A percentile compares a stretch with the other conserved stretches of the same genome.
These are phyloP conservation scores for Cryptococcus sp. DNA, from an alignment of 1,284 basidiomycete genomes.

Conservation along the genomic window DNA sequence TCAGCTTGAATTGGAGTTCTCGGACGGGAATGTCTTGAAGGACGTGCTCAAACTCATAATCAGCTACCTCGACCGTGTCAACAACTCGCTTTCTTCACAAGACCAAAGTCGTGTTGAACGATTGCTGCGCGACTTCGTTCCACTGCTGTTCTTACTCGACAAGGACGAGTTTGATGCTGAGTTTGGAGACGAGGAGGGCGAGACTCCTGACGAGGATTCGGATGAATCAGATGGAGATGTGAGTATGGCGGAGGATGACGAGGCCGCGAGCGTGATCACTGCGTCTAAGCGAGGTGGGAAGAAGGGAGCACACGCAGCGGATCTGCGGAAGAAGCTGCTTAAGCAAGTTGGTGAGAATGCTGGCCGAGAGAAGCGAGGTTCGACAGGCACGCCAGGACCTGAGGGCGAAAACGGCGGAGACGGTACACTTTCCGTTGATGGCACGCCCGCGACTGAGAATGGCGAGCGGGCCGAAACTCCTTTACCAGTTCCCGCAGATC, in stretches of 20 bases:
- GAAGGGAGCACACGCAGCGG: conserved; percentile 59
- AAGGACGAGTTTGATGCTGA: conserved; percentile 74
- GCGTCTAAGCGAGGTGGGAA: conserved; percentile 35
- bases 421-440: conserved; percentile 26
- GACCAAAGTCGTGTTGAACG: conserved; percentile 83
- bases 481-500: conserved; percentile 41
- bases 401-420: conserved; percentile 24
- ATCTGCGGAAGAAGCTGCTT: conserved; percentile 74
- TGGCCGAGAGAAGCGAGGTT: conserved; percentile 61
- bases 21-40: conserved; percentile 77
- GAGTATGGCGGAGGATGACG: conserved; percentile 53
- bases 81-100: conserved; percentile 67
- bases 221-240: conserved; percentile 48
- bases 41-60: conserved; percentile 89
- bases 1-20: conserved; percentile 79
- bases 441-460: conserved; percentile 32
- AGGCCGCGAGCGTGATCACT: conserved; percentile 53
- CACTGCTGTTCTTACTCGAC: conserved; percentile 75
- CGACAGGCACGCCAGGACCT: conserved; percentile 42
- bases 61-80: conserved; percentile 84
- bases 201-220: conserved; percentile 63
- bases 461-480: conserved; percentile 42
- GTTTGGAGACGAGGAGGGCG: conserved; percentile 68
- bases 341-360: conserved; percentile 64
- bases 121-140: conserved; percentile 83